A percentile compares a stretch with the other conserved stretches of the same genome.
Conservation (phyloP, 495 filamentous ascomycete genomes). For the Penicillium egyptiacum region DNA sequence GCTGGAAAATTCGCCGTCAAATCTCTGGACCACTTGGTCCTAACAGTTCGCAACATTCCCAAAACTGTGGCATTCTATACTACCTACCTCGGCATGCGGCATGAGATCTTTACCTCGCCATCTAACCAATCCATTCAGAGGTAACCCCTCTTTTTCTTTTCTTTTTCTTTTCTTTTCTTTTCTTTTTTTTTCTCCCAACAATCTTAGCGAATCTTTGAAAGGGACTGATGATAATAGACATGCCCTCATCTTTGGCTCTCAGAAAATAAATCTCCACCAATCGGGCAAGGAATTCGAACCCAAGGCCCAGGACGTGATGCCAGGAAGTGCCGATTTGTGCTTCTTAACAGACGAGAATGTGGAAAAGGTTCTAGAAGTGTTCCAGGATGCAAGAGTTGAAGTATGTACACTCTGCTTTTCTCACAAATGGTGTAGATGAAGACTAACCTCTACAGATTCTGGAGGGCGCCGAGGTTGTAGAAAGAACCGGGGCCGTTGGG, state of each 20-base stretch:
- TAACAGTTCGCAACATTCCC: conserved; percentile 49
- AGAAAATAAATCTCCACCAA: conserved; percentile 58
- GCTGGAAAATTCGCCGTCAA: conserved; percentile 32
- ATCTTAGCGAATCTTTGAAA: neutral
- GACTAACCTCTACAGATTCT: conserved; percentile 26
- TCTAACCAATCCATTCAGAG: conserved; percentile 32
- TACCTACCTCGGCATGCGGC: conserved; percentile 49
- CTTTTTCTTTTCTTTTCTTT: neutral
- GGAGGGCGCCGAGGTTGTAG: conserved; percentile 48
- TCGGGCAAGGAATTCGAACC: conserved; percentile 55
- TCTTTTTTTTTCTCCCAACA: neutral
- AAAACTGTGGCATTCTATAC: conserved; percentile 51
- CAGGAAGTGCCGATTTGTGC: conserved; percentile 54
- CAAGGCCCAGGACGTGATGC: conserved; percentile 47
- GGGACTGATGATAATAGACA: conserved; percentile 31
- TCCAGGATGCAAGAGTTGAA: conserved; percentile 40
- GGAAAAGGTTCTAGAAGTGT: conserved; percentile 34
- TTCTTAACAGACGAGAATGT: conserved; percentile 50
- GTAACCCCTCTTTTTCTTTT: conserved; percentile 12
- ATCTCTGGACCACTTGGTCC: conserved; percentile 54
- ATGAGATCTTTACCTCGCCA: conserved; percentile 44
- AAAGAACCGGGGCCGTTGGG: conserved; percentile 50
- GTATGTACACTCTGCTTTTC: conserved; percentile 13
- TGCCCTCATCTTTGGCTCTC: conserved; percentile 50
- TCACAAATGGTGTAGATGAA: neutral